Conservation (phyloP, 169 alveolate species). For the Fabrea salina region DNA sequence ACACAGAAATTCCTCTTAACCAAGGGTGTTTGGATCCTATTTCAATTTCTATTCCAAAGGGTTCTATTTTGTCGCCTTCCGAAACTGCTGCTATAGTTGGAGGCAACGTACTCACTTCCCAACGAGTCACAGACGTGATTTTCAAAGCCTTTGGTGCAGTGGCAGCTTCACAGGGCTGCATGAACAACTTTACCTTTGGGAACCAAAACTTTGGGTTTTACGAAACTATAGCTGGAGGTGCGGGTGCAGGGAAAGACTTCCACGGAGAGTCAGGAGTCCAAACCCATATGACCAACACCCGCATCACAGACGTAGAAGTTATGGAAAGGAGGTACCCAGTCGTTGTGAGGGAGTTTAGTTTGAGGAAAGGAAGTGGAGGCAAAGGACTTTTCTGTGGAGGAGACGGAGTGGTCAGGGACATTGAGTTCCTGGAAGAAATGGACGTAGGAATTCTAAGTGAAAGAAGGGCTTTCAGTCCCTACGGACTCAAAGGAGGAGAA, state of each 20-base stretch:
- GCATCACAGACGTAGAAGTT: conserved; percentile 83
- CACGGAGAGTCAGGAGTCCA: conserved; percentile 80
- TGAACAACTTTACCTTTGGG: conserved; percentile 86
- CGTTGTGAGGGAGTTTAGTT: conserved; percentile 48
- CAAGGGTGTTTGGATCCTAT: conserved; percentile 83
- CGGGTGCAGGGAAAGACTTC: conserved; percentile 84
- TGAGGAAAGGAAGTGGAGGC: conserved; percentile 80
- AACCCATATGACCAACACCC: conserved; percentile 87
- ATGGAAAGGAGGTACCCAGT: conserved; percentile 84
- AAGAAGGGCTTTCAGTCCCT: conserved; percentile 76
- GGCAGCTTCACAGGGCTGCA: conserved; percentile 82
- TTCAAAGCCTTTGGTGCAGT: conserved; percentile 69
- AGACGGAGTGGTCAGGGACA: conserved; percentile 73
- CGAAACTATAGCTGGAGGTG: conserved; percentile 87
- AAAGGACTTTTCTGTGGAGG: conserved; percentile 78
- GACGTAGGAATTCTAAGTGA: conserved; percentile 69
- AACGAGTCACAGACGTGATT: conserved; percentile 78
- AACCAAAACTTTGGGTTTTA: conserved; percentile 62
- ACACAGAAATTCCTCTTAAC: conserved; percentile 81
- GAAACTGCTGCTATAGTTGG: conserved; percentile 75
- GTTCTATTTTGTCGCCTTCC: conserved; percentile 69
- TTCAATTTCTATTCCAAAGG: conserved; percentile 59
- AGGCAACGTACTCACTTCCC: conserved; percentile 80
- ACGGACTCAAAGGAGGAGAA: conserved; percentile 81
- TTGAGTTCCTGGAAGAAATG: conserved; percentile 57